Percentiles rank a stretch among this genome's conserved stretches.
Evolutionary conservation across 192 early-diverging fungal genomes (phyloP).

Genomic region (Podila horticola): DNA sequence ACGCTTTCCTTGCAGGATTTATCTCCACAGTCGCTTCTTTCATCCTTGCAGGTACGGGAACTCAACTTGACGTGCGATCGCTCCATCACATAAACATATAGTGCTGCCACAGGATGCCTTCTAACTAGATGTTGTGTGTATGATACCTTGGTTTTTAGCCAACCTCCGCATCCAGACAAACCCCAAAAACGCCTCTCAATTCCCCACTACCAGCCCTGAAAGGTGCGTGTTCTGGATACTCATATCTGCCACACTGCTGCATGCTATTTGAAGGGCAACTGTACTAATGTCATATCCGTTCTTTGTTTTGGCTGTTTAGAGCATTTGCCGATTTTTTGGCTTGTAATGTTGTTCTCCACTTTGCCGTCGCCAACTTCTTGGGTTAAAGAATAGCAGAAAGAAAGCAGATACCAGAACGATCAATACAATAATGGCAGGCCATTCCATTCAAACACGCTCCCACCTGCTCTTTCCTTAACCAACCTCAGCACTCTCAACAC

Average conservation of each 20-base stretch:
- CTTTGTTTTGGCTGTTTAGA: conserved; percentile 52
- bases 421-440: not conserved
- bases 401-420: not conserved
- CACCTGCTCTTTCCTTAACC: too few species aligned
- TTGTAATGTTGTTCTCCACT: conserved; percentile 86
- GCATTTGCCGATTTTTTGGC: conserved; percentile 95
- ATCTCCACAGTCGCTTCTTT: conserved; percentile 92
- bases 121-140: not conserved
- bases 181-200: conserved; percentile 76
- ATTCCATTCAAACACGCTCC: not conserved
- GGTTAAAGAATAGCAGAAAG: conserved; percentile 67
- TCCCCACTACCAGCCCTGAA: conserved; percentile 80
- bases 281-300: too few species aligned
- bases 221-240: conserved; percentile 56
- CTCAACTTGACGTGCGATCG: not conserved
- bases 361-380: conserved; percentile 92
- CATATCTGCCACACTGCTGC: too few species aligned
- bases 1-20: conserved; percentile 97
- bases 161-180: conserved; percentile 96
- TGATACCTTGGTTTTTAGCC: conserved; percentile 56
- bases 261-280: too few species aligned
- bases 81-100: too few species aligned
- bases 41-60: conserved; percentile 80
- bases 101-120: not conserved
- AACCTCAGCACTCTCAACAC: not conserved